Conservation (phyloP, 257 asterid species). For the Solanum habrochaites region DNA sequence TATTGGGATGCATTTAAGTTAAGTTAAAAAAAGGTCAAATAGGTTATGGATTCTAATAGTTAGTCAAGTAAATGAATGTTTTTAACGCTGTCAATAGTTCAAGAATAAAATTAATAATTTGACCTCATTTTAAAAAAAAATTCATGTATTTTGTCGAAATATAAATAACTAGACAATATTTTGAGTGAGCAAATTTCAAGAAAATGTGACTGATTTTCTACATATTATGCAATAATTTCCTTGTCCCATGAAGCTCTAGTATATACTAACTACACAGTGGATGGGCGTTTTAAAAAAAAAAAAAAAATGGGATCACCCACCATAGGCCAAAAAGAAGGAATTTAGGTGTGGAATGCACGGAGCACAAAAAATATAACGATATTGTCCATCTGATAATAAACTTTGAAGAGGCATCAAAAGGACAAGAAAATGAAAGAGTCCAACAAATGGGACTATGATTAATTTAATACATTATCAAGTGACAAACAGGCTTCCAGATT, state of each 20-base stretch:
- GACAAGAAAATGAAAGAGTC: neutral
- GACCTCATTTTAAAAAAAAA: no score
- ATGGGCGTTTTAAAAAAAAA: neutral
- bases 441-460: neutral
- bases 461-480: neutral
- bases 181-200: neutral
- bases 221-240: neutral
- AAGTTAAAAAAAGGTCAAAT: no score
- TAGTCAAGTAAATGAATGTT: no score
- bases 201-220: neutral
- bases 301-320: neutral
- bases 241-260: neutral
- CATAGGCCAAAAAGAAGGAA: neutral
- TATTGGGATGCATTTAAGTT: no score
- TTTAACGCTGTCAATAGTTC: neutral
- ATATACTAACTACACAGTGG: neutral
- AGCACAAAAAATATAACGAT: neutral
- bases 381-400: neutral
- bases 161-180: neutral
- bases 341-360: neutral
- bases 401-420: neutral
- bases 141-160: neutral
- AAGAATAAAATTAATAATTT: no score
- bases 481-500: slow-evolving; percentile 2
- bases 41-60: no score